Conservation (phyloP, 495 filamentous ascomycete species). For the Podospora tetraspora region DNA sequence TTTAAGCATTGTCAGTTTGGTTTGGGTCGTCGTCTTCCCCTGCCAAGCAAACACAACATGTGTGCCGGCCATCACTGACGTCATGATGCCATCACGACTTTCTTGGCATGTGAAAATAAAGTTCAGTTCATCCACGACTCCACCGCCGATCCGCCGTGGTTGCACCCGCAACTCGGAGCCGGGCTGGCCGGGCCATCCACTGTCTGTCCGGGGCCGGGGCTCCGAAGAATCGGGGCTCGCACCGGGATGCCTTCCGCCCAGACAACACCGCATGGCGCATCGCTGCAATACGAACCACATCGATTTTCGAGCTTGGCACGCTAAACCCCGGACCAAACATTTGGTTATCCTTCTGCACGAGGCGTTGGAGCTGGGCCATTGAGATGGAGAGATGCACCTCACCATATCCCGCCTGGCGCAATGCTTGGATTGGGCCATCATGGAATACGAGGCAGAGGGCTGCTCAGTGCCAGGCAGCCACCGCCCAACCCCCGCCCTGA, state of each 20-base stretch:
- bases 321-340: not conserved
- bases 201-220: too few species aligned
- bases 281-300: not conserved
- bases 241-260: too few species aligned
- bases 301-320: not conserved
- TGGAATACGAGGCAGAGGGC: not conserved
- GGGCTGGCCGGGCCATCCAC: too few species aligned
- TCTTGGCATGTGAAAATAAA: too few species aligned
- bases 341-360: not conserved
- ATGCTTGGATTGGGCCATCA: not conserved
- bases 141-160: too few species aligned
- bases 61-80: too few species aligned
- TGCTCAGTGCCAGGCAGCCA: not conserved
- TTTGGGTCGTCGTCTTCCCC: too few species aligned
- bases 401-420: not conserved
- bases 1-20: too few species aligned
- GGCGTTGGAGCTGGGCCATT: not conserved
- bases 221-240: not conserved
- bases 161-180: not conserved
- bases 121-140: too few species aligned
- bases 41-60: too few species aligned
- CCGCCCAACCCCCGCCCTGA: not conserved
- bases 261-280: not conserved
- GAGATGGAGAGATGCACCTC: not conserved
- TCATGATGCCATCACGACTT: too few species aligned